Evolutionary conservation across 176 grass and related monocot species (phyloP).

Genomic region (Hyparrhenia diplandra): DNA sequence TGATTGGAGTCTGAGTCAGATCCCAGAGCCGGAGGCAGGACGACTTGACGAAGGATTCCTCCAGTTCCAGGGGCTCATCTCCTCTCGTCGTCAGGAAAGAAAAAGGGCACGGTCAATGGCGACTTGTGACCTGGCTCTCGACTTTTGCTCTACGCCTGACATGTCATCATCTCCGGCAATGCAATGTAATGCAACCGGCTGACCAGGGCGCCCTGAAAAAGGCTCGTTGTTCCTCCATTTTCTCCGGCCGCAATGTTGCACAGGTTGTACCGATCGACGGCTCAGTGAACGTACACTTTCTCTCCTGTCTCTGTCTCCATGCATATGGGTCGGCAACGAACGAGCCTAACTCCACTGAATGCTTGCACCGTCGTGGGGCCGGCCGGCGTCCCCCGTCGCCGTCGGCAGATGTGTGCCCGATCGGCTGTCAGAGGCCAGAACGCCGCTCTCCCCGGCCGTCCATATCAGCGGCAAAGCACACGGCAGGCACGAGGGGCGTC

Average conservation of each 20-base stretch:
- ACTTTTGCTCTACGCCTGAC: too few species aligned
- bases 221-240: neutral
- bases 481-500: neutral
- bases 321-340: neutral
- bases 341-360: neutral
- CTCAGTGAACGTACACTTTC: too few species aligned
- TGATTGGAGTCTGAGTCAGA: slow-evolving; percentile 16
- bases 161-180: neutral
- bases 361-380: neutral
- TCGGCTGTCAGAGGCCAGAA: too few species aligned
- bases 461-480: too few species aligned
- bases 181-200: neutral
- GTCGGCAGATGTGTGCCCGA: neutral
- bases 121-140: neutral
- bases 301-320: neutral
- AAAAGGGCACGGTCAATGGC: neutral
- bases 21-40: neutral
- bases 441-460: too few species aligned
- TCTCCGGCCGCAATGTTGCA: neutral
- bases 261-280: too few species aligned
- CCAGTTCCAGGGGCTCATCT: neutral
- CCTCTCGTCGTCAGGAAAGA: neutral
- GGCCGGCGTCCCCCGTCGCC: too few species aligned
- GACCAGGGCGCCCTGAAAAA: slow-evolving; percentile 9
- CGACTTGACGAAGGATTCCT: neutral